Evolutionary conservation across 176 grass and related monocot species (phyloP).

Genomic region (Pontederia paniculata): DNA sequence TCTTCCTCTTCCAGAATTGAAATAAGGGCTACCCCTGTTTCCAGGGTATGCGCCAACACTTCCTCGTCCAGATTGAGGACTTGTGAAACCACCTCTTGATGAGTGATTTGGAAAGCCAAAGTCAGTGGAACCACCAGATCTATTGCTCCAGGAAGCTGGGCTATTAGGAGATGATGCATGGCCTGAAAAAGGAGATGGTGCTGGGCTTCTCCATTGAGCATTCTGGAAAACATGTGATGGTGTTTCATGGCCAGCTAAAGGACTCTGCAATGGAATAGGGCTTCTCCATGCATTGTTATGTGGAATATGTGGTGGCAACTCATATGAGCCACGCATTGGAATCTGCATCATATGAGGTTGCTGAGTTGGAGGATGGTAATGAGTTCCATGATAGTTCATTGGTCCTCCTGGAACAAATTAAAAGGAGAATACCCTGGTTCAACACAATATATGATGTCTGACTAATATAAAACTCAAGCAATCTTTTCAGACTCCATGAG

Average conservation of each 20-base stretch:
- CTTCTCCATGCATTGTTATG: constrained; percentile 4
- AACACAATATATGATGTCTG: not conserved
- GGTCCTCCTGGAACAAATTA: not conserved
- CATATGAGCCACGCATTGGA: not conserved
- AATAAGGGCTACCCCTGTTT: not conserved
- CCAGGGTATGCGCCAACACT: not conserved
- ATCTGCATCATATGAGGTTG: not conserved
- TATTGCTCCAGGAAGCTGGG: constrained; percentile 1
- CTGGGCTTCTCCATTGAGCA: no score
- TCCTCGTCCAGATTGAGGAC: not conserved
- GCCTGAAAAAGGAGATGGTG: no score
- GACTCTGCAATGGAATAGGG: not conserved
- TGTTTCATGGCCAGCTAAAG: not conserved
- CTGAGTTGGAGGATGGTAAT: not conserved
- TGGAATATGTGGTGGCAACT: not conserved
- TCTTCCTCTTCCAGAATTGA: not conserved
- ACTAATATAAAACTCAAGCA: no score
- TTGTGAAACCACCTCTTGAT: not conserved
- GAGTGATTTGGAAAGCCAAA: not conserved
- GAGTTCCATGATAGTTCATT: not conserved
- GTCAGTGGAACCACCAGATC: not conserved
- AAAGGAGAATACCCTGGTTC: not conserved
- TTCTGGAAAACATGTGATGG: no score
- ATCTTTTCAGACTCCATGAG: no score
- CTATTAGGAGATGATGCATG: not conserved